Evolutionary conservation across 1,139 yeast species (phyloP).

Genomic region (Yamadazyma pseudoaaseri): DNA sequence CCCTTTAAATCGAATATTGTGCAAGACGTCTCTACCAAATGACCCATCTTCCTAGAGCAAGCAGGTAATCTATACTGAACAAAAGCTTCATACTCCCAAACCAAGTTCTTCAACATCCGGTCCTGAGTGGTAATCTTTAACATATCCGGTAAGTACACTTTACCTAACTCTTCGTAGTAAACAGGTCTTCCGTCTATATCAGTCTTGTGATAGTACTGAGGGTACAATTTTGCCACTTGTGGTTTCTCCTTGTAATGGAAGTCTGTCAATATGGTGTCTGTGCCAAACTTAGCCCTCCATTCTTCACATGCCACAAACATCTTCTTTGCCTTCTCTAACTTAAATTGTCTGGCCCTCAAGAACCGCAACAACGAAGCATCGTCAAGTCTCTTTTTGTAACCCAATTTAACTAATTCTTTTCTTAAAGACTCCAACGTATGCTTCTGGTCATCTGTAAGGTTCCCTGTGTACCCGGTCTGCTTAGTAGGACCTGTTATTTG

Average conservation of each 20-base stretch:
- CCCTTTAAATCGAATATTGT: slow-evolving; percentile 95
- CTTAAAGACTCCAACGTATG: slow-evolving; percentile 58
- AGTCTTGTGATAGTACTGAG: slow-evolving; percentile 95
- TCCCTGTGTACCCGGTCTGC: slow-evolving; percentile 80
- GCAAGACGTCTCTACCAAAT: slow-evolving; percentile 90
- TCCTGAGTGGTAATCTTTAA: slow-evolving; percentile 92
- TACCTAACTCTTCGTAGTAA: slow-evolving; percentile 90
- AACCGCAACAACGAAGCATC: slow-evolving; percentile 89
- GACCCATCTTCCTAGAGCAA: slow-evolving; percentile 78
- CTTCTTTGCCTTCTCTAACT: slow-evolving; percentile 68
- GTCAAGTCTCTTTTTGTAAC: slow-evolving; percentile 75
- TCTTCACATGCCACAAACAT: slow-evolving; percentile 88
- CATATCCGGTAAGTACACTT: slow-evolving; percentile 87
- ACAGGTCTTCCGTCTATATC: slow-evolving; percentile 97
- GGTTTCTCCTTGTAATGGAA: slow-evolving; percentile 91
- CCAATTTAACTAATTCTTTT: slow-evolving; percentile 56
- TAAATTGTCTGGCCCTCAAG: slow-evolving; percentile 94
- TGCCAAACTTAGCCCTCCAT: slow-evolving; percentile 88
- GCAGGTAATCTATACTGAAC: slow-evolving; percentile 86
- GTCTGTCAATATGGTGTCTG: slow-evolving; percentile 80
- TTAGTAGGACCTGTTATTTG: slow-evolving; percentile 60
- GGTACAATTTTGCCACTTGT: slow-evolving; percentile 83
- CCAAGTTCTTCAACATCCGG: slow-evolving; percentile 92
- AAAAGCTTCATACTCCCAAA: slow-evolving; percentile 97
- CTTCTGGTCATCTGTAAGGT: slow-evolving; percentile 68